Base-by-base conservation (phyloP, 257 asterid genomes). In the Oldenlandia corymbosa region DNA sequence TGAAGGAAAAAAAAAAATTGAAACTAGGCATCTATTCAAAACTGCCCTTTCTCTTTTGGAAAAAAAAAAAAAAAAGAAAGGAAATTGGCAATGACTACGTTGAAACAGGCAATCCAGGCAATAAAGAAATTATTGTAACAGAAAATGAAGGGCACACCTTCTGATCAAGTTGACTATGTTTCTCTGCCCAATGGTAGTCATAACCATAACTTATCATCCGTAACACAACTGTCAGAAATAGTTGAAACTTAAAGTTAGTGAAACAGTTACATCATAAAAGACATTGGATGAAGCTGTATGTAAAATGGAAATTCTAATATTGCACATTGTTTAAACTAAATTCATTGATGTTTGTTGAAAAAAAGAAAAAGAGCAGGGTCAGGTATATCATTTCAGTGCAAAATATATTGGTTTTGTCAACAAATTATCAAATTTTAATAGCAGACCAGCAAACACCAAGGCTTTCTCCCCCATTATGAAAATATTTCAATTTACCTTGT, bases 141-240 rank as follows among this genome's bases (percentile, higher is more conserved):
- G 14, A 24, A 47, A 16, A 31, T 46, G 26, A 27, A 37, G 34
- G 50, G 67, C 60, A 42, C 66, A 92, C 99, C 96, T 92, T 81
- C 68, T 74, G 76, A 78, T 92, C 93, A 71, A 89, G 79, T 66
- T 73, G 80, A 61, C 51, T 71, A 62, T 69, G 43, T 68, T 78
- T 75, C 66, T 83, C 84, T 62, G 75, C 85, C 97, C 94, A 92
- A 60, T 92, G 96, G 77, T 89, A 92, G 76, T 92, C 99, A 79
- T 73, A 82, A 12, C 99, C 99, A 74, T 85, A 92, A 87, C 99
- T 92, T 72, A 92, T 82, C 99, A 92, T 92, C 32, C 99, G 95
- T 77, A 92, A 72, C 67, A 87, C 87, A 82, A 92, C 99, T 92
- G 92, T 62, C 64, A 73, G 77, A 64, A 41, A 71, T 51, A 24